Percentiles rank a stretch among this genome's conserved stretches.
phyloP scores from a whole-genome alignment of 2,329 filamentous ascomycete species.

The Neurospora sp. region DNA sequence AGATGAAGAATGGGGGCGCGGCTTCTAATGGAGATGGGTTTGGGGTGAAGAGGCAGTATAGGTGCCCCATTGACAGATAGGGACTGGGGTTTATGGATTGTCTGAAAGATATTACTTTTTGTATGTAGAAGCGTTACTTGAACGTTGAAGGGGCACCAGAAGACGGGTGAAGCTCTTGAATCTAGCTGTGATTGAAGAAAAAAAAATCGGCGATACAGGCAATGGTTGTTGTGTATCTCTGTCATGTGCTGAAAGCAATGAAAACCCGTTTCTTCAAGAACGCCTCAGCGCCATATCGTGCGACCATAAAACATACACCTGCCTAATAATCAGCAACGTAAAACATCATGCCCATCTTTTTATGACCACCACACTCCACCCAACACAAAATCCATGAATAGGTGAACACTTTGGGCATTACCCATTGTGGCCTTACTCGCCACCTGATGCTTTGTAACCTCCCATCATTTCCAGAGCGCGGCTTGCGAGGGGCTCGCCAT shows the following conservation, averaged over 20 bases:
- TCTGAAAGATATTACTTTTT: not conserved
- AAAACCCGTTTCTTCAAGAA: not conserved
- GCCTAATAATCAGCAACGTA: not conserved
- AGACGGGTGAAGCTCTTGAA: not conserved
- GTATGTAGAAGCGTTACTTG: constrained; percentile 6
- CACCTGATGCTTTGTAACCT: not conserved
- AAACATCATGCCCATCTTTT: not conserved
- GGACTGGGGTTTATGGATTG: not conserved
- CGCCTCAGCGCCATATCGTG: not conserved
- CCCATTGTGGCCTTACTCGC: not conserved
- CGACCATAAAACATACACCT: not conserved
- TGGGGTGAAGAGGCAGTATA: constrained; percentile 38
- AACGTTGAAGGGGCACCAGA: not conserved
- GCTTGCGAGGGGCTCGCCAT: not conserved
- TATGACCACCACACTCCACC: not conserved
- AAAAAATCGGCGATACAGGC: not conserved
- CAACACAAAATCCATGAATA: not conserved
- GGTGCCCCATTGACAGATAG: constrained; percentile 48
- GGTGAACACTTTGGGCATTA: not conserved
- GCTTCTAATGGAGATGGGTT: constrained; percentile 34
- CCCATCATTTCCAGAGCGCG: not conserved
- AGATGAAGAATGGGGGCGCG: constrained; percentile 34
- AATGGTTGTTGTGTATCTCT: not conserved
- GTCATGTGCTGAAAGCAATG: not conserved
- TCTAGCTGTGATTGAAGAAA: not conserved